Conservation (phyloP, 2,329 filamentous ascomycete genomes). For the Colletotrichum sp. region DNA sequence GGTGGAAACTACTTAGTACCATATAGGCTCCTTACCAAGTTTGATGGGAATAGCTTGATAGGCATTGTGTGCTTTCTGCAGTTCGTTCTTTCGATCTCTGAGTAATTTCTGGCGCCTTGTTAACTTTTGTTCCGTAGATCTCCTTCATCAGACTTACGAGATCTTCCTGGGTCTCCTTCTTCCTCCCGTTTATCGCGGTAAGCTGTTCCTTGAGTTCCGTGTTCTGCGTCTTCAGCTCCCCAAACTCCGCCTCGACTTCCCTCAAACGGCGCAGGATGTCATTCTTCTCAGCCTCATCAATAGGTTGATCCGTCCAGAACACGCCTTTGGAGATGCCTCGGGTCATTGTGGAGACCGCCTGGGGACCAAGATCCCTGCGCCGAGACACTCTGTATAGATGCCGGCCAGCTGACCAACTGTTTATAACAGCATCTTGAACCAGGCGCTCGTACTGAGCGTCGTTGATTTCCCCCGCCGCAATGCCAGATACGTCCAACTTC, state of each 20-base stretch:
- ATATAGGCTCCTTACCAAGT: slow-evolving; percentile 59
- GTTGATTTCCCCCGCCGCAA: slow-evolving; percentile 66
- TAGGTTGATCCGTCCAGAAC: slow-evolving; percentile 79
- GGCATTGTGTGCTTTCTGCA: slow-evolving; percentile 70
- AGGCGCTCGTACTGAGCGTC: slow-evolving; percentile 74
- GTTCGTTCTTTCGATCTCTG: slow-evolving; percentile 66
- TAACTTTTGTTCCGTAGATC: slow-evolving; percentile 12
- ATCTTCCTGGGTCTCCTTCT: slow-evolving; percentile 3
- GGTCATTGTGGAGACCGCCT: slow-evolving; percentile 73
- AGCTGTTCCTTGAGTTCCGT: slow-evolving; percentile 47
- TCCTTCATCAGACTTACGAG: slow-evolving; percentile 32
- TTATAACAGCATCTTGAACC: slow-evolving; percentile 60
- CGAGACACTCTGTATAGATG: slow-evolving; percentile 70
- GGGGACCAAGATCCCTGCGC: slow-evolving; percentile 80
- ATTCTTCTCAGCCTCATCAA: slow-evolving; percentile 70
- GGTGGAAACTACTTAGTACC: neutral
- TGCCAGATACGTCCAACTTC: slow-evolving; percentile 71
- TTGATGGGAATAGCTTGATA: slow-evolving; percentile 74
- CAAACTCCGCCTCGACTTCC: slow-evolving; percentile 46
- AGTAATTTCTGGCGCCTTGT: slow-evolving; percentile 48
- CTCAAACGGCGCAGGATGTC: slow-evolving; percentile 61
- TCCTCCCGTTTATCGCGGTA: slow-evolving; percentile 29
- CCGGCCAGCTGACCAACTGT: slow-evolving; percentile 72
- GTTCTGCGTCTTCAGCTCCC: slow-evolving; percentile 48
- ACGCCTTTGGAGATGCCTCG: slow-evolving; percentile 64